Evolutionary conservation across 2,329 filamentous ascomycete genomes (phyloP).

Genomic region (Sporothrix dimorphospora): DNA sequence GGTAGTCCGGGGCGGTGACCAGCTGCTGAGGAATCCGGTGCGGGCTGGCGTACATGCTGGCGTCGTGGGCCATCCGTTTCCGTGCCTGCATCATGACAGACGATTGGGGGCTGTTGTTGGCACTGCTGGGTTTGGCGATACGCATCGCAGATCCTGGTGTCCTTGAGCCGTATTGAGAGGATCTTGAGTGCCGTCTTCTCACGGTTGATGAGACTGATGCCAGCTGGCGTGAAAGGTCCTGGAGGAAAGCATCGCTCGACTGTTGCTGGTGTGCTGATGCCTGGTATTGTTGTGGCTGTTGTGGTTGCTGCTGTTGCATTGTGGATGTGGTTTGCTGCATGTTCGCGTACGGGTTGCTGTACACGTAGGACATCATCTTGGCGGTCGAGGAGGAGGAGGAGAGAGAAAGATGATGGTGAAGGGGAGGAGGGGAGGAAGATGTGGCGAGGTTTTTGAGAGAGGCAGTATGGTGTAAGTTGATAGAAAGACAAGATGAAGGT

Average conservation of each 20-base stretch:
- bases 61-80: slow-evolving; percentile 55
- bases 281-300: slow-evolving; percentile 17
- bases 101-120: slow-evolving; percentile 68
- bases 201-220: slow-evolving; percentile 47
- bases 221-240: slow-evolving; percentile 58
- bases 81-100: slow-evolving; percentile 50
- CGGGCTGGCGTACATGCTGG: slow-evolving; percentile 24
- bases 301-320: slow-evolving; percentile 17
- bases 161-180: slow-evolving; percentile 53
- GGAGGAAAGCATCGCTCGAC: slow-evolving; percentile 49
- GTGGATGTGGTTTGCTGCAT: slow-evolving; percentile 32
- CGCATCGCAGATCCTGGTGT: slow-evolving; percentile 55
- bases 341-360: slow-evolving; percentile 41
- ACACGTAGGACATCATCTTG: slow-evolving; percentile 34
- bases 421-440: background rate
- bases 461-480: background rate
- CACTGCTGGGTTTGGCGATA: slow-evolving; percentile 62
- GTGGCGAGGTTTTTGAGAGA: background rate
- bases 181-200: slow-evolving; percentile 51
- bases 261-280: slow-evolving; percentile 34
- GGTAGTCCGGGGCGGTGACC: slow-evolving; percentile 19
- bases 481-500: background rate
- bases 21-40: slow-evolving; percentile 18
- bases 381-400: background rate
- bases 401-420: background rate